Conservation (phyloP, 495 filamentous ascomycete genomes). For the Choiromyces venosus region DNA sequence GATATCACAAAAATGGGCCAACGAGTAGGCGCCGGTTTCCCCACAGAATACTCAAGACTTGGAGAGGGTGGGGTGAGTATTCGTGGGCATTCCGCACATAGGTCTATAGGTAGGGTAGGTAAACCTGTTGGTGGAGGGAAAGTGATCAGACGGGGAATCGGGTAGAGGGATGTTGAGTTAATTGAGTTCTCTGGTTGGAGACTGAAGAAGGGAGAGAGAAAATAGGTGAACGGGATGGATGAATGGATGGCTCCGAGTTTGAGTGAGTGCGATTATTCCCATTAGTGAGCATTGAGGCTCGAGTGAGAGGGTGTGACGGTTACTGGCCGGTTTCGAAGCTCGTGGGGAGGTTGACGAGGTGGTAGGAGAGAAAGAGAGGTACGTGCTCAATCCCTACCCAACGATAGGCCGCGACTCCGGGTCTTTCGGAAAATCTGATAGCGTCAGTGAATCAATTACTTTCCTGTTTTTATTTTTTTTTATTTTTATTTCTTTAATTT, state of each 20-base stretch:
- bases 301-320: neutral
- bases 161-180: neutral
- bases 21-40: neutral
- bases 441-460: neutral
- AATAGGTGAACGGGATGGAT: neutral
- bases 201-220: neutral
- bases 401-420: neutral
- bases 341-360: neutral
- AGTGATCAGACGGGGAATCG: slow-evolving; percentile 1
- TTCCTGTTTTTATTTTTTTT: no score
- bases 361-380: neutral
- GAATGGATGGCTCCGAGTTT: neutral
- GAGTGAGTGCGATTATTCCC: neutral
- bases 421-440: neutral
- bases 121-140: no score
- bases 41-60: neutral
- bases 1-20: neutral
- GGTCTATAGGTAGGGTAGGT: neutral
- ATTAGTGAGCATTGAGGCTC: neutral
- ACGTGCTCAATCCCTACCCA: neutral
- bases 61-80: neutral
- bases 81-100: neutral
- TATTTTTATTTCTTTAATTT: neutral
- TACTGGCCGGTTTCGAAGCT: neutral
- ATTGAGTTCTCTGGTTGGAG: neutral